Evolutionary conservation across 2,329 filamentous ascomycete genomes (phyloP).

Genomic region (Scytalidium lignicola): DNA sequence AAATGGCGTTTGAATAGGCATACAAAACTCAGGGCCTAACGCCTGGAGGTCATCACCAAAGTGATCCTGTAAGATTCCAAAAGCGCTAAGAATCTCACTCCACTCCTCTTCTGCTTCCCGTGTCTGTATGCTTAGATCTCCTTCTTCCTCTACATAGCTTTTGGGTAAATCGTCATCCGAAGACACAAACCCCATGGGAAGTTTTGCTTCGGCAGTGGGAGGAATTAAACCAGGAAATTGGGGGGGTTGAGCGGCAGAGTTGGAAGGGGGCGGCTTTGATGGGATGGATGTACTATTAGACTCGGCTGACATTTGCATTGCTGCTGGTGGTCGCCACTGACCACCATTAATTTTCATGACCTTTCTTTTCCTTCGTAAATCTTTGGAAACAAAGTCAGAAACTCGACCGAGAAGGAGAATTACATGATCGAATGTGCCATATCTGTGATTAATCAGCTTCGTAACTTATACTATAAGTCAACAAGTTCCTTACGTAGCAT

Average conservation of each 20-base stretch:
- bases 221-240: slow-evolving; percentile 27
- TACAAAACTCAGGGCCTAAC: slow-evolving; percentile 61
- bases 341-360: slow-evolving; percentile 50
- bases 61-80: slow-evolving; percentile 59
- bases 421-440: slow-evolving; percentile 85
- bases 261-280: neutral
- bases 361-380: slow-evolving; percentile 72
- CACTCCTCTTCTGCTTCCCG: slow-evolving; percentile 54
- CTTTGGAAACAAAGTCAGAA: slow-evolving; percentile 70
- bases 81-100: slow-evolving; percentile 66
- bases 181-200: slow-evolving; percentile 26
- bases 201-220: slow-evolving; percentile 14
- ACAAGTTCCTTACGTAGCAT: slow-evolving; percentile 56
- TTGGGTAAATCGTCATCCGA: slow-evolving; percentile 14
- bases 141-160: slow-evolving; percentile 15
- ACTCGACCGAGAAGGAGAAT: slow-evolving; percentile 76
- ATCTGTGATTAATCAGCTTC: slow-evolving; percentile 43
- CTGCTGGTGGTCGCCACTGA: neutral
- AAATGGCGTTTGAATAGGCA: slow-evolving; percentile 67
- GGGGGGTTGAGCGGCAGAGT: slow-evolving; percentile 14
- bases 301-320: neutral
- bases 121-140: slow-evolving; percentile 19
- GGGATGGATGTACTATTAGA: neutral
- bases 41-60: slow-evolving; percentile 74
- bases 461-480: neutral